A percentile compares a stretch with the other conserved stretches of the same genome.
Conservation (phyloP, 2,329 filamentous ascomycete species). For the Fonsecaea multimorphosa region DNA sequence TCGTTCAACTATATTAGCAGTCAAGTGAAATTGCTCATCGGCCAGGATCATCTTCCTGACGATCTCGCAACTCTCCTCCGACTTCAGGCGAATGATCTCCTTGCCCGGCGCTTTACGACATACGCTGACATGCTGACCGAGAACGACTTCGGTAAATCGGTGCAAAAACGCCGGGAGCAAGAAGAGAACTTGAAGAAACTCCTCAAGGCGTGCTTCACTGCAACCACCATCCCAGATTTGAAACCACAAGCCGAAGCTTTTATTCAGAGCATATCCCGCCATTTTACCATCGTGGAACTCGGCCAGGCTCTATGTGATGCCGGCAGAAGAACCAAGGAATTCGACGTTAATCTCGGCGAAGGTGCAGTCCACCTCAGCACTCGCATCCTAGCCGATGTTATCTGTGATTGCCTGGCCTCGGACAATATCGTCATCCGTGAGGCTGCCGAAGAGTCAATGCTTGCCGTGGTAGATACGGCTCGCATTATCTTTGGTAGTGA, state of each 20-base stretch:
- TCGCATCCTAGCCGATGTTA: constrained; percentile 83
- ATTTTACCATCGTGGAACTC: constrained; percentile 89
- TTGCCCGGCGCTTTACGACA: constrained; percentile 72
- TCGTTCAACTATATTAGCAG: constrained; percentile 85
- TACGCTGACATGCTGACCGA: constrained; percentile 71
- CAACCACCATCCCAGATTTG: constrained; percentile 80
- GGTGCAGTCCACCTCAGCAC: constrained; percentile 86
- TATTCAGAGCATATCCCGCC: constrained; percentile 79
- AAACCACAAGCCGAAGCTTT: constrained; percentile 76
- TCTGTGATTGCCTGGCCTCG: constrained; percentile 87
- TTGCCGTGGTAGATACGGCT: constrained; percentile 77
- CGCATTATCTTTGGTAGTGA: constrained; percentile 78
- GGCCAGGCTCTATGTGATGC: constrained; percentile 81
- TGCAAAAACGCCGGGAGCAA: constrained; percentile 83
- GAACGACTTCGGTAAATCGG: constrained; percentile 80
- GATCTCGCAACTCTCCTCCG: constrained; percentile 84
- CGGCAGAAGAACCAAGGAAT: constrained; percentile 77
- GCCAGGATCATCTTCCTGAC: constrained; percentile 84
- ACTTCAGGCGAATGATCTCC: constrained; percentile 85
- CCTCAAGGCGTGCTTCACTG: constrained; percentile 85
- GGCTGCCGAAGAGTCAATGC: constrained; percentile 78
- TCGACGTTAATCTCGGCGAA: constrained; percentile 85
- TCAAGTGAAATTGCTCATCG: constrained; percentile 88
- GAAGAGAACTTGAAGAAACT: constrained; percentile 83
- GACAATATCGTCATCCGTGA: constrained; percentile 81